Base-by-base conservation (phyloP, 176 grass and related monocot genomes). In the Paspalum vaginatum region DNA sequence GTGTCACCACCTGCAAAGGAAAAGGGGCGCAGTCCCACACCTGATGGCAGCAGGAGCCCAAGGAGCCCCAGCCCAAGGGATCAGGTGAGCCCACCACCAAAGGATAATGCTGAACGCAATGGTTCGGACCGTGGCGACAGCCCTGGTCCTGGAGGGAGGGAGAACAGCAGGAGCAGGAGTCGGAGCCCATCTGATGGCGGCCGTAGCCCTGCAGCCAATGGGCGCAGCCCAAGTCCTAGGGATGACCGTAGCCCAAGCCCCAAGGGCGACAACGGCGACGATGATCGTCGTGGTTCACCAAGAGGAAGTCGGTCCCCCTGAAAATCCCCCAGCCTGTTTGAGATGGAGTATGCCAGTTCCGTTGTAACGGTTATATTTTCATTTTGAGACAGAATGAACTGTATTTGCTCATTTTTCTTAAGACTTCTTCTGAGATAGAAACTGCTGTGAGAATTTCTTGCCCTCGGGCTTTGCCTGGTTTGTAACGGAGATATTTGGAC, bases 131-230 rank as follows among this genome's bases (percentile, higher is more conserved):
- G 68, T 81, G 86, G 80, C 9, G 86, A 79, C 21, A 91, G 90
- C 73, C 93, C 92, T 66, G 45, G 90, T 69, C 93, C 92, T 71
- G 45, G 58, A 0, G 81, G 39, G 39, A 84, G 72, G 84, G 87
- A 77, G 45, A 64, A 46, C 11, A 95, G 95, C 66, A 82, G 84
- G 59, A 94, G n/a, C n/a, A n/a, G 68, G 45, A 71, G 68, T 48
- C 67, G 82, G 20, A 94, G 91, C 62, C 87, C 83, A 4, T 84
- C 89, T 62, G 87, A 88, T 6, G 87, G 68, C 7, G 66, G 82
- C 54, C 70, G 84, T 44, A 99, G 96, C 79, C 92, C 96, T 47
- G 87, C 17, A 6, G 79, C 84, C 21, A 98, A 98, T 12, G 78
- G 79, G 16, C 79, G 21, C 55, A 81, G 59, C 37, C 71, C 26